A percentile compares a stretch with the other conserved stretches of the same genome.
phyloP scores from a whole-genome alignment of 2,329 filamentous ascomycete genomes.

The Septoria petroselini region DNA sequence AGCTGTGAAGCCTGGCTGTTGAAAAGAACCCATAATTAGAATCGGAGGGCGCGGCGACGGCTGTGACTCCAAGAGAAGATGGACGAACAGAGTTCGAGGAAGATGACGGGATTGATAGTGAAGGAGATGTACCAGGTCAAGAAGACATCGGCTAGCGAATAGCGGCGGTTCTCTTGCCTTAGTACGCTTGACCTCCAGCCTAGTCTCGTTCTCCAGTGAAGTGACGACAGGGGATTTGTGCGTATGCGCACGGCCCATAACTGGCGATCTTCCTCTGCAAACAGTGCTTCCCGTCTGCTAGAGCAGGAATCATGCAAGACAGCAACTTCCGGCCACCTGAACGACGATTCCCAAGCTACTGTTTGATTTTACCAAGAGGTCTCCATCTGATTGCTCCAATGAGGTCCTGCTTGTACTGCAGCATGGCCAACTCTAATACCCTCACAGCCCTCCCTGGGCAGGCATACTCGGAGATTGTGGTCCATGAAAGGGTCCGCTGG shows the following conservation, averaged over 20 bases:
- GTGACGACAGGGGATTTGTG: constrained; percentile 6
- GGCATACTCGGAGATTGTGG: constrained; percentile 5
- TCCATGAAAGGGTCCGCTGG: background rate
- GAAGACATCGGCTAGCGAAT: constrained; percentile 4
- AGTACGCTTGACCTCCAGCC: constrained; percentile 4
- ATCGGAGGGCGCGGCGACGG: constrained; percentile 1
- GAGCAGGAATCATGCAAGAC: constrained; percentile 2
- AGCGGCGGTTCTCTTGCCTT: constrained; percentile 8
- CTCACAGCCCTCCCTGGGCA: background rate
- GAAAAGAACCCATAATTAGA: constrained; percentile 7
- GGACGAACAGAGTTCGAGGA: constrained; percentile 8
- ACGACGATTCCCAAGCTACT: background rate
- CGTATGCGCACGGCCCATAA: background rate
- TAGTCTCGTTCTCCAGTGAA: background rate
- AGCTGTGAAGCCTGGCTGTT: constrained; percentile 10
- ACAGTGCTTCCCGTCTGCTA: background rate
- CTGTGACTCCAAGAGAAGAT: constrained; percentile 3
- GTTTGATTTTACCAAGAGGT: background rate
- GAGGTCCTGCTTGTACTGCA: background rate
- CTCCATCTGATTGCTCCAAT: background rate
- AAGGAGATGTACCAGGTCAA: constrained; percentile 10
- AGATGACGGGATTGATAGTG: constrained; percentile 5
- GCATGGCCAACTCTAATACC: constrained; percentile 1
- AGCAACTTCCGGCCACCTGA: background rate
- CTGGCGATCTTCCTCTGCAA: background rate